Percentiles rank a stretch among this genome's conserved stretches.
These are phyloP conservation scores for Benincasa hispida DNA, from an alignment of 306 rosid species.

Conservation along the genomic window DNA sequence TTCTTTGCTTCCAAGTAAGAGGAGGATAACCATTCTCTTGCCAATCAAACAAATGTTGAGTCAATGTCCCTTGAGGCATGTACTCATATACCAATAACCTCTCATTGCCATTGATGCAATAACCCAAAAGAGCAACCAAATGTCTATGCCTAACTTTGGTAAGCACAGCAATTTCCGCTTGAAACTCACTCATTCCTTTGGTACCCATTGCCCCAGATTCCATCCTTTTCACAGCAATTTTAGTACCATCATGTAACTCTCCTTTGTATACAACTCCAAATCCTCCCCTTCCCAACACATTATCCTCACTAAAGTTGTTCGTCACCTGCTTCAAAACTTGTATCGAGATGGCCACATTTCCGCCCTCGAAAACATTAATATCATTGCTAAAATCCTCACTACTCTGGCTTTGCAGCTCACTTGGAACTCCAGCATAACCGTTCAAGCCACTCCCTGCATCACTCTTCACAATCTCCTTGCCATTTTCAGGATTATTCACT, in stretches of 20 bases:
- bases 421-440: constrained; percentile 50
- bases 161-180: constrained; percentile 80
- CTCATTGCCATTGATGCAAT: constrained; percentile 73
- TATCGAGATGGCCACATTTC: constrained; percentile 54
- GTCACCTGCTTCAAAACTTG: constrained; percentile 66
- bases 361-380: constrained; percentile 51
- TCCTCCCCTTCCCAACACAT: constrained; percentile 80
- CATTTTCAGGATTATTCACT: constrained; percentile 43
- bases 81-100: constrained; percentile 78
- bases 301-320: constrained; percentile 54
- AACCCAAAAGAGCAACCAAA: constrained; percentile 80
- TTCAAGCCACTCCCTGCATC: constrained; percentile 34
- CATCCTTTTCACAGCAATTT: constrained; percentile 89
- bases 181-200: constrained; percentile 77
- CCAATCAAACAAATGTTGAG: constrained; percentile 69
- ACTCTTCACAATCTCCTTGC: constrained; percentile 36
- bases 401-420: constrained; percentile 65
- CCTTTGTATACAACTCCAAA: constrained; percentile 90
- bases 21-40: constrained; percentile 39
- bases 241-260: constrained; percentile 69
- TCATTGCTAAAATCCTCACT: constrained; percentile 42
- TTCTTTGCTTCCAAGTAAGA: constrained; percentile 75
- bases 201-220: constrained; percentile 50
- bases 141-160: constrained; percentile 80
- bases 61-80: constrained; percentile 86